Percentiles rank a stretch among this genome's conserved stretches.
Evolutionary conservation across 1,284 basidiomycete genomes (phyloP).

Genomic region (Sporisorium sorghi): DNA sequence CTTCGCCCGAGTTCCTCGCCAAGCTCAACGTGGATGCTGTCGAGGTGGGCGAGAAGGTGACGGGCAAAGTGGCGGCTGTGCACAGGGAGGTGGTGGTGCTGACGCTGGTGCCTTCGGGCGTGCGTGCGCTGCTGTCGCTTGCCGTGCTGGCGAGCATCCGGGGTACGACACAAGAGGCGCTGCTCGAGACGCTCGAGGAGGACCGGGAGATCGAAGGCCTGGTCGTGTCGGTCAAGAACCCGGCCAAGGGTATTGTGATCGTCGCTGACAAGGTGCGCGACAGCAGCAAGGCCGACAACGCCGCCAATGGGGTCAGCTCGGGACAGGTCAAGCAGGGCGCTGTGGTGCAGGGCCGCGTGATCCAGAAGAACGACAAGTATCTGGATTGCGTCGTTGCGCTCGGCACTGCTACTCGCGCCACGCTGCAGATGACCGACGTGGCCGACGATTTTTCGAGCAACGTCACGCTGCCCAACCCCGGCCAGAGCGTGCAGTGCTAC

Average conservation of each 20-base stretch:
- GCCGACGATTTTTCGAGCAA: conserved; percentile 78
- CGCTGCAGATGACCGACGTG: conserved; percentile 75
- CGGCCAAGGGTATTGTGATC: conserved; percentile 87
- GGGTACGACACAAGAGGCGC: conserved; percentile 77
- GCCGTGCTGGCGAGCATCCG: conserved; percentile 88
- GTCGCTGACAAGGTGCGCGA: conserved; percentile 49
- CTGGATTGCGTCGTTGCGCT: conserved; percentile 51
- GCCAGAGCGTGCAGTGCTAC: conserved; percentile 77
- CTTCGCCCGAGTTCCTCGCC: conserved; percentile 68
- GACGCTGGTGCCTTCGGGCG: conserved; percentile 72
- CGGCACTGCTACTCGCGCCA: conserved; percentile 42
- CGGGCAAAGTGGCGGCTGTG: conserved; percentile 60
- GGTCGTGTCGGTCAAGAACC: conserved; percentile 88
- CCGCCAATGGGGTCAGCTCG: conserved; percentile 11
- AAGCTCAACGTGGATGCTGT: conserved; percentile 65
- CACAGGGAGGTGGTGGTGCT: conserved; percentile 66
- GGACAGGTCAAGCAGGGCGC: conserved; percentile 38
- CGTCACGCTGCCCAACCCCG: conserved; percentile 76
- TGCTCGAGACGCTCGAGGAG: conserved; percentile 77
- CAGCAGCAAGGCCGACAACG: conserved; percentile 12
- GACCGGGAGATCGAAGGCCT: conserved; percentile 83
- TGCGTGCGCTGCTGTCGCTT: conserved; percentile 85
- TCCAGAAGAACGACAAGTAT: conserved; percentile 39
- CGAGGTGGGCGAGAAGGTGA: conserved; percentile 63
- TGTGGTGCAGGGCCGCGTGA: conserved; percentile 47